Conservation (phyloP, 1,139 yeast genomes). For the Candida labiduridarum region DNA sequence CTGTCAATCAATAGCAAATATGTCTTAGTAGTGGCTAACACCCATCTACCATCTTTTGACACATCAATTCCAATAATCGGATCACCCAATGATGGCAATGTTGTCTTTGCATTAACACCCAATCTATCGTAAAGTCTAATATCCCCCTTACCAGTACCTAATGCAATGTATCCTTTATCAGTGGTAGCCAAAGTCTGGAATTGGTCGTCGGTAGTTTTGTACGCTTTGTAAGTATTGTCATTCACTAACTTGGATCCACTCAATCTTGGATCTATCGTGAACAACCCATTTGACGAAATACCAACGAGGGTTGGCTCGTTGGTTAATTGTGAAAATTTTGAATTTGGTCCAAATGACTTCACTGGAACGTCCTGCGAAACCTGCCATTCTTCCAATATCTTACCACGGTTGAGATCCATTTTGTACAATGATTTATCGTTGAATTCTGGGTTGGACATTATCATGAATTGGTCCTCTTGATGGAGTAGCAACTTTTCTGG, state of each 20-base stretch:
- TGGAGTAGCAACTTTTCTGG: slow-evolving; percentile 78
- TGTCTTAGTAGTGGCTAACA: slow-evolving; percentile 75
- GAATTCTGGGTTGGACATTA: slow-evolving; percentile 56
- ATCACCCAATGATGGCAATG: slow-evolving; percentile 82
- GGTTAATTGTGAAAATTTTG: slow-evolving; percentile 73
- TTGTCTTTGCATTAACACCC: slow-evolving; percentile 75
- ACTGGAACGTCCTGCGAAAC: slow-evolving; percentile 47
- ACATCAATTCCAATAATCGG: slow-evolving; percentile 65
- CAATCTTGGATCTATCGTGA: slow-evolving; percentile 78
- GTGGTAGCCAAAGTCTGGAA: slow-evolving; percentile 74
- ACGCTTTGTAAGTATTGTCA: slow-evolving; percentile 40
- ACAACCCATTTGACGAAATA: slow-evolving; percentile 62
- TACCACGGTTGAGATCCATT: slow-evolving; percentile 80
- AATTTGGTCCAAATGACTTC: slow-evolving; percentile 64
- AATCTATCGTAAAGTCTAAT: slow-evolving; percentile 70
- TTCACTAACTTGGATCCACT: slow-evolving; percentile 54
- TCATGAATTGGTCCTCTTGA: slow-evolving; percentile 66
- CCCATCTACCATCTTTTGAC: slow-evolving; percentile 80
- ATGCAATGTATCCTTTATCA: slow-evolving; percentile 71
- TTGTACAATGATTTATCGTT: slow-evolving; percentile 51
- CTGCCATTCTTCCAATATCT: slow-evolving; percentile 83
- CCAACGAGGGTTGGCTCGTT: slow-evolving; percentile 77
- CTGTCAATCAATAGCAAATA: slow-evolving; percentile 72
- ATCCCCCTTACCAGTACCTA: slow-evolving; percentile 75
- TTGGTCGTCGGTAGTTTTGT: slow-evolving; percentile 55